Evolutionary conservation across 1,139 yeast genomes (phyloP).

Genomic region (Suhomyces maxii): DNA sequence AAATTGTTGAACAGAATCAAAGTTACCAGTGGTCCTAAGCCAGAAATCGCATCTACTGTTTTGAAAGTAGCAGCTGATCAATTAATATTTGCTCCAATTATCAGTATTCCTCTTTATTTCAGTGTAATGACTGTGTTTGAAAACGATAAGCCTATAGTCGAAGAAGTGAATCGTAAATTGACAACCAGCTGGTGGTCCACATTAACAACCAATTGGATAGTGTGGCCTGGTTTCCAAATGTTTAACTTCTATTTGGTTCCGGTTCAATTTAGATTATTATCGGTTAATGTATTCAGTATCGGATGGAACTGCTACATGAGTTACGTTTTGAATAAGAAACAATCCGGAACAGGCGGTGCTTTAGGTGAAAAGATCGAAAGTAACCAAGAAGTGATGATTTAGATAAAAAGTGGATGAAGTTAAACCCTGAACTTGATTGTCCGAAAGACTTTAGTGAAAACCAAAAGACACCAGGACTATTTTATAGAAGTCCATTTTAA

Average conservation of each 20-base stretch:
- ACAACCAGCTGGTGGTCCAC: conserved; percentile 58
- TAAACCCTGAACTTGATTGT: too few relatives aligned
- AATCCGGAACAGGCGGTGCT: background rate
- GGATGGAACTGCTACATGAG: conserved; percentile 87
- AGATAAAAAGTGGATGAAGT: too few relatives aligned
- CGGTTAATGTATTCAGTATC: conserved; percentile 71
- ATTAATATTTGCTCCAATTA: conserved; percentile 70
- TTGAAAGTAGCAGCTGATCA: conserved; percentile 70
- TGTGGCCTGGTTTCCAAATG: conserved; percentile 85
- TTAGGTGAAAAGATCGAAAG: background rate
- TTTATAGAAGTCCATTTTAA: too few relatives aligned
- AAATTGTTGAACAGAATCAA: conserved; percentile 26
- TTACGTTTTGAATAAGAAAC: conserved; percentile 19
- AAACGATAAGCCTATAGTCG: conserved; percentile 21
- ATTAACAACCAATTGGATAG: conserved; percentile 68
- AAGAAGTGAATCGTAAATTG: conserved; percentile 41
- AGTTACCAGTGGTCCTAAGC: background rate
- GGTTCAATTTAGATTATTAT: conserved; percentile 60
- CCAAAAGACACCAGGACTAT: too few relatives aligned
- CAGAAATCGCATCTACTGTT: conserved; percentile 1
- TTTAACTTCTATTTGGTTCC: conserved; percentile 74
- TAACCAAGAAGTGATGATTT: too few relatives aligned
- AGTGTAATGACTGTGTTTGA: conserved; percentile 68
- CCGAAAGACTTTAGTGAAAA: too few relatives aligned
- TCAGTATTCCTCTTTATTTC: conserved; percentile 67